These are phyloP conservation scores for Fusarium secorum DNA, from an alignment of 2,329 filamentous ascomycete species.

Conservation along the genomic window DNA sequence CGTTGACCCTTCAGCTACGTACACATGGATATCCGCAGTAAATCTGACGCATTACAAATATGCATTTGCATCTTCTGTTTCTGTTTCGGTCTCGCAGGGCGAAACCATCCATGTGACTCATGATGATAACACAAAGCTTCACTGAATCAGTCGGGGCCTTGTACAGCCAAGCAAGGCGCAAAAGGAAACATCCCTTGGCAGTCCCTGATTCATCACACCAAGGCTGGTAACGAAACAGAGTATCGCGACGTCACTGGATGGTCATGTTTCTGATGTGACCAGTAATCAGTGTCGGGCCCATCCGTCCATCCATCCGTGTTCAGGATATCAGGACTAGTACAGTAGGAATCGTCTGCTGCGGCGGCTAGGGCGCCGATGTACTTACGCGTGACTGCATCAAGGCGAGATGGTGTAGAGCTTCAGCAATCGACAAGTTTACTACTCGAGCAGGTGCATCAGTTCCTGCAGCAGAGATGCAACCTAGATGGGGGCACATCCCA, in stretches of 20 bases:
- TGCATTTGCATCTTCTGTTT: neutral
- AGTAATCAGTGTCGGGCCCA: conserved; percentile 18
- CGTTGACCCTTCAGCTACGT: conserved; percentile 19
- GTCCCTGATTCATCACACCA: conserved; percentile 8
- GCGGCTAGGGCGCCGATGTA: conserved; percentile 19
- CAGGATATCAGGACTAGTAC: conserved; percentile 5
- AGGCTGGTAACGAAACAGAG: conserved; percentile 22
- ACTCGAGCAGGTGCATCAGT: conserved; percentile 29
- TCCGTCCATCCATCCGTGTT: conserved; percentile 19
- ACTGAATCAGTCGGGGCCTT: neutral
- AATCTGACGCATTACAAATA: conserved; percentile 8
- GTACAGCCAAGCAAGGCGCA: conserved; percentile 15
- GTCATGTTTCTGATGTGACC: conserved; percentile 17
- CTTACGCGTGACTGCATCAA: conserved; percentile 23
- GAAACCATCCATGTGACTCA: conserved; percentile 24
- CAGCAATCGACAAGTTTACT: conserved; percentile 23
- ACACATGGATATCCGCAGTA: neutral
- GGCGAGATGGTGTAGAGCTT: conserved; percentile 34
- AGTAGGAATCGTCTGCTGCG: neutral
- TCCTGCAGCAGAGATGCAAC: conserved; percentile 37
- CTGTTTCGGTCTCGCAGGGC: conserved; percentile 17
- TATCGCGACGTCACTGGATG: conserved; percentile 31
- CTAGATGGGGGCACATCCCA: conserved; percentile 23
- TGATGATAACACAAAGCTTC: conserved; percentile 21
- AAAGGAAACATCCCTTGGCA: conserved; percentile 27